These are phyloP conservation scores for Fusarium sp. DNA, from an alignment of 2,329 filamentous ascomycete species.

Conservation along the genomic window DNA sequence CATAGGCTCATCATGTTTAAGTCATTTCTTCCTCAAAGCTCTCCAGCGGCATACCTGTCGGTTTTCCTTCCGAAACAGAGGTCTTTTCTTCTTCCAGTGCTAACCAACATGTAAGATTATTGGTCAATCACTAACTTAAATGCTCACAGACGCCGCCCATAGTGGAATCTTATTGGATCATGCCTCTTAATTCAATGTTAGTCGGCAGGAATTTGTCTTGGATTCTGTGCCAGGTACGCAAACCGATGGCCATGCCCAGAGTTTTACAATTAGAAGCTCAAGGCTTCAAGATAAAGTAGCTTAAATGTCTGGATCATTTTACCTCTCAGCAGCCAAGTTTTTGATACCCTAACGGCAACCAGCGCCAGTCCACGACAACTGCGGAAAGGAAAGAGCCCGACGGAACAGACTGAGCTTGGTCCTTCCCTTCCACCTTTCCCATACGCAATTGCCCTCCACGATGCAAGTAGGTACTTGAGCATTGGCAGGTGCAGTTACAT, in stretches of 20 bases:
- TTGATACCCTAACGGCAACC: not conserved
- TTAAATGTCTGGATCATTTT: not conserved
- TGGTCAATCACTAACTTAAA: conserved; percentile 7
- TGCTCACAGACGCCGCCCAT: not conserved
- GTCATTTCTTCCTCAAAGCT: not conserved
- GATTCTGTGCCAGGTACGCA: not conserved
- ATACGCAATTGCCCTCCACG: not conserved
- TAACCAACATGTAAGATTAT: conserved; percentile 32
- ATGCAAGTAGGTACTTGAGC: not conserved
- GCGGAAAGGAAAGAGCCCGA: not conserved
- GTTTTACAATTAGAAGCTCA: not conserved
- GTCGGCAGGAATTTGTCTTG: conserved; percentile 16
- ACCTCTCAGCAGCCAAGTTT: not conserved
- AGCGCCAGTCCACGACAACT: not conserved
- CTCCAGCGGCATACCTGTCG: not conserved
- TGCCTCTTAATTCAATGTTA: not conserved
- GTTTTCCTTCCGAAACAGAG: not conserved
- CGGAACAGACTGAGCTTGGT: not conserved
- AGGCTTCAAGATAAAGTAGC: not conserved
- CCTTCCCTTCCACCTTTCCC: not conserved
- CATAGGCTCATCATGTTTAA: not conserved
- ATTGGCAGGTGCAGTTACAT: not conserved
- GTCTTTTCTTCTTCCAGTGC: not conserved
- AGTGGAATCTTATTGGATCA: conserved; percentile 10
- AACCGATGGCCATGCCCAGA: not conserved